Evolutionary conservation across 169 alveolate species (phyloP), one percentile per base, ranked within the genome.

Genomic region (Theileria annulata): DNA sequence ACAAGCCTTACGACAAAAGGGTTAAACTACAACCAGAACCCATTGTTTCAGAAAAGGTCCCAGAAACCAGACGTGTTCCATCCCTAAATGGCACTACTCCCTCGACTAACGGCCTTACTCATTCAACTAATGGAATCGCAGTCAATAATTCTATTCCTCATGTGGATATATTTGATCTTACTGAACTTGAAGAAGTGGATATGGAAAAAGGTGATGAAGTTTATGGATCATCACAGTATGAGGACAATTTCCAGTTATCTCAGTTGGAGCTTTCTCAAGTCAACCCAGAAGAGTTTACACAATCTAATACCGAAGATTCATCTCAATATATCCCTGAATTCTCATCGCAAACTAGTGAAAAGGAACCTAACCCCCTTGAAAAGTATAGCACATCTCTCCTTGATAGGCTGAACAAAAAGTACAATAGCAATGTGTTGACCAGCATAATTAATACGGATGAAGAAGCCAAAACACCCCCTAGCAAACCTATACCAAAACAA

Each of bases 221-320:
- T 19, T 21, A 56, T 27, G 66, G 31, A 8, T 56, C 33, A 19
- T 56, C 66, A 25, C 66, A 56, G n/a, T 21, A 13, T 19, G 66
- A 56, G 8, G 51, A 42, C 13, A 19, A 56, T 25, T 21, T 56
- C 33, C 66, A 56, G 17, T 25, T 56, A 25, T 56, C 66, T 19
- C 66, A 56, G n/a, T 25, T 56, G 66, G 66, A 56, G 66, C 31
- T 56, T 19, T 56, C 66, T 19, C 66, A 56, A 56, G 66, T 56
- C 9, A 25, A 56, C 28, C 27, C 27, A 2, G 31, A 19, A 1
- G 66, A 56, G n/a, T 56, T 8, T 8, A 19, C 33, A 25, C 66
- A 56, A 8, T 42, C 6, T 42, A 42, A 42, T 42, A 12, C 6
- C 2, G 51, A 42, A 42, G 51, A 42, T 12, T 19, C 66, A 8